These are phyloP conservation scores for Metschnikowia dekortorum DNA, from an alignment of 805 yeast genomes.

Conservation along the genomic window DNA sequence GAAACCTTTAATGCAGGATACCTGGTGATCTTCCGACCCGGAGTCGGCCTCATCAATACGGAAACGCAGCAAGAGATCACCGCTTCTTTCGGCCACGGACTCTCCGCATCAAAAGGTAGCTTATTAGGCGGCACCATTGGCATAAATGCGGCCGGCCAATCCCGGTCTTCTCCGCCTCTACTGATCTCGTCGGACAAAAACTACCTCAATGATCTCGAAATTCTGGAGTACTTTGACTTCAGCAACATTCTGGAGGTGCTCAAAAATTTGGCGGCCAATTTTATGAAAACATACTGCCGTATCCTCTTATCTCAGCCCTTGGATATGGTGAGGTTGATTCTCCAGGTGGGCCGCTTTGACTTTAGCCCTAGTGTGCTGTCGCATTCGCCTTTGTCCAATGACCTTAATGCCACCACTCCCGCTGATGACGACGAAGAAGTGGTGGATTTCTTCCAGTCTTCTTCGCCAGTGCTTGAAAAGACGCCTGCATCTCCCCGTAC, in stretches of 20 bases:
- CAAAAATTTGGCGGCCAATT: slow-evolving; percentile 54
- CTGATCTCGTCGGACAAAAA: slow-evolving; percentile 29
- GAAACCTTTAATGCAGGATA: slow-evolving; percentile 63
- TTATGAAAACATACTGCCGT: slow-evolving; percentile 64
- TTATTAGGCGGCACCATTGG: slow-evolving; percentile 12
- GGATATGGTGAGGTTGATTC: slow-evolving; percentile 70
- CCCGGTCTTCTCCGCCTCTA: slow-evolving; percentile 1
- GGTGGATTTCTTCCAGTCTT: slow-evolving; percentile 34
- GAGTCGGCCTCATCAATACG: slow-evolving; percentile 55
- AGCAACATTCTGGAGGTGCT: slow-evolving; percentile 54
- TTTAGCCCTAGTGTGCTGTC: slow-evolving; percentile 5
- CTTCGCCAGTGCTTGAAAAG: slow-evolving; percentile 5
- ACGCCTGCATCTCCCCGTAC: neutral
- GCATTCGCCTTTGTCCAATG: neutral
- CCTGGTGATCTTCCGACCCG: slow-evolving; percentile 55
- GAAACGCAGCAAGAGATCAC: slow-evolving; percentile 34
- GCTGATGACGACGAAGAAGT: slow-evolving; percentile 21
- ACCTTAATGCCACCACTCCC: neutral
- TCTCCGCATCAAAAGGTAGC: slow-evolving; percentile 3
- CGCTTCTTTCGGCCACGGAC: slow-evolving; percentile 21
- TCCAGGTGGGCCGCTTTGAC: slow-evolving; percentile 73
- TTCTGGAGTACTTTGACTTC: slow-evolving; percentile 61
- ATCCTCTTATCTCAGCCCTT: slow-evolving; percentile 80
- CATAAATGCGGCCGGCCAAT: slow-evolving; percentile 3
- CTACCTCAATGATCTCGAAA: slow-evolving; percentile 54